A percentile compares a stretch with the other conserved stretches of the same genome.
Conservation (phyloP, 2,329 filamentous ascomycete genomes). For the Orbilia ellipsospora region DNA sequence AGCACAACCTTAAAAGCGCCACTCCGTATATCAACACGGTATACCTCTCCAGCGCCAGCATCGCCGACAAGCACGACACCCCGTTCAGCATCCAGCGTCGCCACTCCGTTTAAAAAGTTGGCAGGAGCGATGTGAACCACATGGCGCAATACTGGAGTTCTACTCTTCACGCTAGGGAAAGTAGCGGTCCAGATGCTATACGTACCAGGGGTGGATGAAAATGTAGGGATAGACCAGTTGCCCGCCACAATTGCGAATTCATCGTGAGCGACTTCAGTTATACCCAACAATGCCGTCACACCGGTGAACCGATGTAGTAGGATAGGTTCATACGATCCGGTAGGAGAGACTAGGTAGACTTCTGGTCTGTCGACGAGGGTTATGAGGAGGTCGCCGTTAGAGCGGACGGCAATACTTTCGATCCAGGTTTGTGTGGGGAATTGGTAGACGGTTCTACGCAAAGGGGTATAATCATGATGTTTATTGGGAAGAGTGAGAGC, state of each 20-base stretch:
- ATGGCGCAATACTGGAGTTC: not conserved
- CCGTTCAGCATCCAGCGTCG: conserved; percentile 4
- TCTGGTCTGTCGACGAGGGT: conserved; percentile 24
- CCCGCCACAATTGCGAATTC: conserved; percentile 22
- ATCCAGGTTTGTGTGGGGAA: conserved; percentile 13
- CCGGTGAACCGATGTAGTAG: conserved; percentile 2
- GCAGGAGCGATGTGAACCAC: conserved; percentile 4
- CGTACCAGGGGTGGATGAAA: conserved; percentile 17
- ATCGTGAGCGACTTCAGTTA: conserved; percentile 18
- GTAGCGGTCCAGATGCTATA: conserved; percentile 29
- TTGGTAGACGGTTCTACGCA: conserved; percentile 12
- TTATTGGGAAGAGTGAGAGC: too few relatives aligned
- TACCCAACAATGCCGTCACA: conserved; percentile 18
- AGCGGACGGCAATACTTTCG: conserved; percentile 23
- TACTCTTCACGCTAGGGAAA: conserved; percentile 1
- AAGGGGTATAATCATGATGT: too few relatives aligned
- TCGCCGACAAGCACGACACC: conserved; percentile 12
- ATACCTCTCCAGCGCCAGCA: conserved; percentile 15
- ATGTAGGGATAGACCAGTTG: conserved; percentile 25
- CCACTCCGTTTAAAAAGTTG: conserved; percentile 11
- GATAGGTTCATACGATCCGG: conserved; percentile 6
- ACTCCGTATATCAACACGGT: conserved; percentile 9
- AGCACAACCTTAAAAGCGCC: conserved; percentile 13
- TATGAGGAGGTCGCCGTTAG: conserved; percentile 10
- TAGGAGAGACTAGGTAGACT: conserved; percentile 15